Base-by-base conservation (phyloP, 495 filamentous ascomycete species). In the Penicillium subrubescens region DNA sequence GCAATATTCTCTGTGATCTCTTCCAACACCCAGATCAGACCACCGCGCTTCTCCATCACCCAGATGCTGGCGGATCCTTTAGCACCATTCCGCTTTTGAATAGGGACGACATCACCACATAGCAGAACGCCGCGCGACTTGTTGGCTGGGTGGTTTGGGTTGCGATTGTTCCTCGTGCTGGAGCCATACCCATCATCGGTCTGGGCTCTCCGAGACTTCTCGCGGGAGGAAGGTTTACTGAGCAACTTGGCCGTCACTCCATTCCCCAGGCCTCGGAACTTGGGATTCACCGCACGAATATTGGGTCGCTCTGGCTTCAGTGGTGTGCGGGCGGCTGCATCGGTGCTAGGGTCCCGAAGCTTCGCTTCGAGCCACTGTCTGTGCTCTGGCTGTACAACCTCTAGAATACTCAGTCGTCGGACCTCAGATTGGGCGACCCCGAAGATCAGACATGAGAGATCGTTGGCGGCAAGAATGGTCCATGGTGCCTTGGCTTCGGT, bases 391-490 rank as follows among this genome's bases (percentile, higher is more conserved):
- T 91, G 89, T 39, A 99, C 92, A 44, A 99, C 92, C 73, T 98
- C 95, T 59, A 99, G 74, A 60, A 99, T 98, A 61, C 96, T 93
- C 81, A 98, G 87, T 71, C 93, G 97, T 33, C 92, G 88, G 37
- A 99, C 90, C 77, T 99, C 95, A 10, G 92, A 90, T 71, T 93
- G 92, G 6, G 94, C 96, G 31, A 99, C 92, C 41, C 95, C 95
- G 77, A 99, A 98, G 52, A 99, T 86, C 29, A 99, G 83, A 77
- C 95, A 99, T 17, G 96, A 94, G 37, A 99, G 82, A 74, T 99
- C 95, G 71, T 99, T 99, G n/a, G 95, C 96, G 8, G 94, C 90
- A 52, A 97, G 82, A 60, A 99, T 97, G 3, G 94, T 98, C 91
- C 93, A 99, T 5, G 95, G 96, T 11, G 90, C 83, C 50, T 89